Percentiles rank a stretch among this genome's conserved stretches.
These are phyloP conservation scores for Spongospora subterranea DNA, from an alignment of 208 protist genomes.

Conservation along the genomic window DNA sequence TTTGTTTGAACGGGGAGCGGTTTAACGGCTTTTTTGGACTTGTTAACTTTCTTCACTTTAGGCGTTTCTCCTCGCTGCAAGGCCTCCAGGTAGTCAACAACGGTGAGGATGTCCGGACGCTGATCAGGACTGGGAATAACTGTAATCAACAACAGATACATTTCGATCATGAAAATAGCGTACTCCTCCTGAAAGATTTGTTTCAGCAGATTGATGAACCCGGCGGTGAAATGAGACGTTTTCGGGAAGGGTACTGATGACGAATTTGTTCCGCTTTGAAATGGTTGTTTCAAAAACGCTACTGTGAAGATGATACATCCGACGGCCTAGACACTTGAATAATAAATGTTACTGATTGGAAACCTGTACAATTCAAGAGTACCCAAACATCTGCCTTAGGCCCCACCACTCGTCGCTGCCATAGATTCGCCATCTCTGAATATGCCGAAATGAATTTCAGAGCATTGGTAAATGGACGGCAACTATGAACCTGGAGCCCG, in stretches of 20 bases:
- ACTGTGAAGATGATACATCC: slow-evolving; percentile 34
- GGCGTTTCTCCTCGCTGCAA: background rate
- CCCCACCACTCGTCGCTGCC: slow-evolving; percentile 22
- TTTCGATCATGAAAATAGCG: too few relatives aligned
- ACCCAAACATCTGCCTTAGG: slow-evolving; percentile 46
- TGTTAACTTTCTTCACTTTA: background rate
- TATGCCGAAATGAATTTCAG: background rate
- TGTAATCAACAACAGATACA: background rate
- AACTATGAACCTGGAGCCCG: background rate
- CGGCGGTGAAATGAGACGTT: background rate
- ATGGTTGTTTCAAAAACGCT: slow-evolving; percentile 28
- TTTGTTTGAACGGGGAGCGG: too few relatives aligned
- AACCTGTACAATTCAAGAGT: background rate
- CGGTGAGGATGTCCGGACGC: background rate
- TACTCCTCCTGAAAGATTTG: background rate
- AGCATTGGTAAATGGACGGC: background rate
- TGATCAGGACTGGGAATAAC: background rate
- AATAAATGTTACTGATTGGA: background rate
- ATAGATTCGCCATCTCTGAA: slow-evolving; percentile 48
- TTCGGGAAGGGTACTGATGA: background rate
- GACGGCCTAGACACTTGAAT: background rate
- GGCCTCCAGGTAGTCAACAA: background rate
- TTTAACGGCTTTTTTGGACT: background rate
- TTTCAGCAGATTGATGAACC: background rate
- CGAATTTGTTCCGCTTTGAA: slow-evolving; percentile 10